Conservation (phyloP, 2,329 filamentous ascomycete genomes). For the Amylocarpus encephaloides region DNA sequence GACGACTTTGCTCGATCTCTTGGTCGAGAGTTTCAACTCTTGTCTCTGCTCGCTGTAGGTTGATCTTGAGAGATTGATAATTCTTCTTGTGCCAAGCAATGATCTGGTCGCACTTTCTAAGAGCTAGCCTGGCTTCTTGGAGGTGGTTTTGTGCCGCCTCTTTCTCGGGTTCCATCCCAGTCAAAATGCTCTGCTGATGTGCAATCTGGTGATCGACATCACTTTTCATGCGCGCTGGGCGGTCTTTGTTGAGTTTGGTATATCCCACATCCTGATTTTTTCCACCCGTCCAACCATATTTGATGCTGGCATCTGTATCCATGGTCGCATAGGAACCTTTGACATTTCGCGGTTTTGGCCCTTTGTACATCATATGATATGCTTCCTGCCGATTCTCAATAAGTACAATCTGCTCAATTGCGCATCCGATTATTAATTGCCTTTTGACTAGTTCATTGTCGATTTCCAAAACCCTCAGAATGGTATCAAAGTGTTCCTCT, state of each 20-base stretch:
- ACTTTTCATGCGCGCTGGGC: slow-evolving; percentile 67
- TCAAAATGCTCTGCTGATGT: slow-evolving; percentile 43
- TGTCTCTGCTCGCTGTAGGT: slow-evolving; percentile 55
- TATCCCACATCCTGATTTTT: slow-evolving; percentile 42
- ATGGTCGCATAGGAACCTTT: slow-evolving; percentile 62
- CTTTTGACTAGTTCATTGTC: slow-evolving; percentile 73
- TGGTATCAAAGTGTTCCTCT: slow-evolving; percentile 64
- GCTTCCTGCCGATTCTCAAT: slow-evolving; percentile 63
- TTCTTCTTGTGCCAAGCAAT: slow-evolving; percentile 43
- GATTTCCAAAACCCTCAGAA: slow-evolving; percentile 74
- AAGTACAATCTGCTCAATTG: slow-evolving; percentile 79
- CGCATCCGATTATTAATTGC: slow-evolving; percentile 74
- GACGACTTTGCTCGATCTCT: slow-evolving; percentile 60
- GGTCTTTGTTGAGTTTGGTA: slow-evolving; percentile 31
- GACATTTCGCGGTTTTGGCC: slow-evolving; percentile 58
- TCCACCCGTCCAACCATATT: slow-evolving; percentile 44
- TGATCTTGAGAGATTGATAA: slow-evolving; percentile 44
- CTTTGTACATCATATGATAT: slow-evolving; percentile 59
- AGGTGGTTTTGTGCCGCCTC: slow-evolving; percentile 36
- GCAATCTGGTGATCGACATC: slow-evolving; percentile 63
- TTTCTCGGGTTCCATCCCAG: slow-evolving; percentile 50
- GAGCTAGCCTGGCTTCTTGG: slow-evolving; percentile 37
- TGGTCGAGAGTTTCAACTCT: slow-evolving; percentile 46
- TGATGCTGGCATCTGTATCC: slow-evolving; percentile 52
- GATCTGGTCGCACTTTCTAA: slow-evolving; percentile 43